Conservation (phyloP, 768 basidiomycete species). For the Tylopilus intermedius region DNA sequence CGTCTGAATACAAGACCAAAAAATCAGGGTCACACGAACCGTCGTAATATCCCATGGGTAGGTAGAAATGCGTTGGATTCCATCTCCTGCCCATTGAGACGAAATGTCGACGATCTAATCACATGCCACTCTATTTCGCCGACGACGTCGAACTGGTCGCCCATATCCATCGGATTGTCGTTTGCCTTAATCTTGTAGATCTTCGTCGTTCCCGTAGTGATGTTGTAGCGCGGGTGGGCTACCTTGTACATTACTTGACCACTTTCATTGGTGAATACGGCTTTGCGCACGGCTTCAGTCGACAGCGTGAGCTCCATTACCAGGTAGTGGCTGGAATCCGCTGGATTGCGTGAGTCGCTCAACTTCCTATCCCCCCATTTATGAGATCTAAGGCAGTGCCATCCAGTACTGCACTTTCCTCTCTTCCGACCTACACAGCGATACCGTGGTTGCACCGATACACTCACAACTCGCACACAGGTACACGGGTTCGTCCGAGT, state of each 20-base stretch:
- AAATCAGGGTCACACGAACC: constrained; percentile 12
- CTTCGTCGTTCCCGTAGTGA: constrained; percentile 18
- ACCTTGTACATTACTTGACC: constrained; percentile 31
- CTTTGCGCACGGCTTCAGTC: constrained; percentile 19
- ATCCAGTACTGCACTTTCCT: too few species aligned
- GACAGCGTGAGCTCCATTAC: constrained; percentile 24
- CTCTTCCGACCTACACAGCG: too few species aligned
- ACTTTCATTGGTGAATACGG: constrained; percentile 20
- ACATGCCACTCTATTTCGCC: constrained; percentile 34
- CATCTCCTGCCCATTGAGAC: constrained; percentile 24
- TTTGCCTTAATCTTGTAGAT: constrained; percentile 24
- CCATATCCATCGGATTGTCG: constrained; percentile 19
- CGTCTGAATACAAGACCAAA: neutral
- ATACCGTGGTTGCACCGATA: too few species aligned
- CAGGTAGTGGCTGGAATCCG: neutral
- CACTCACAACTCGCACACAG: too few species aligned
- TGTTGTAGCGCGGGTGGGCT: constrained; percentile 10
- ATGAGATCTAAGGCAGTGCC: too few species aligned
- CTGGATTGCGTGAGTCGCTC: neutral
- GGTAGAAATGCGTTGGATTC: constrained; percentile 24
- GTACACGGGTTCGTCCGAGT: too few species aligned
- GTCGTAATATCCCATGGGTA: constrained; percentile 16
- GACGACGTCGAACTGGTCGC: constrained; percentile 27
- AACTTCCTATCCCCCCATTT: too few species aligned
- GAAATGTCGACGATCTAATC: constrained; percentile 27